phyloP scores from a whole-genome alignment of 345 rosid genomes.

The Eucalyptus sp. region DNA sequence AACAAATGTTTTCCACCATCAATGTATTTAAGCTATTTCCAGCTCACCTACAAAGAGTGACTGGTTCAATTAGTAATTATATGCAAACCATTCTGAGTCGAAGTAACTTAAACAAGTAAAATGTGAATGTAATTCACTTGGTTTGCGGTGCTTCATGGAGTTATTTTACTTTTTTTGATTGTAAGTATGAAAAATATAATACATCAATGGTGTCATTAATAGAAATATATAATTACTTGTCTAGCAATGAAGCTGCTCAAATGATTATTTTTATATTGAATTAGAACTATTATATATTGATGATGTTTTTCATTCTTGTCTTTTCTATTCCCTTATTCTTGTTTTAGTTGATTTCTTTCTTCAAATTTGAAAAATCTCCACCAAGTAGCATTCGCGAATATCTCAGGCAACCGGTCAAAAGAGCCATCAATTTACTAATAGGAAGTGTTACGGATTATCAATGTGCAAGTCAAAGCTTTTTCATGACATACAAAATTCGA shows the following conservation, averaged over 20 bases:
- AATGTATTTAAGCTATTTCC: not conserved
- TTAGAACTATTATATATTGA: not conserved
- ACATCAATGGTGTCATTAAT: no score
- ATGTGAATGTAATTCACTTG: not conserved
- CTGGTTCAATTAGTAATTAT: rapidly evolving
- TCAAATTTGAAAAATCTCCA: not conserved
- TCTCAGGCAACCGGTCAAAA: not conserved
- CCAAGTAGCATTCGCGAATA: not conserved
- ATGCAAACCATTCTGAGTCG: rapidly evolving
- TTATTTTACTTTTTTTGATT: not conserved
- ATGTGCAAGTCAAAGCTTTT: not conserved
- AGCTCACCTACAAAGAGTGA: not conserved
- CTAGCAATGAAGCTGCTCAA: not conserved
- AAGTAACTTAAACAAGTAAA: not conserved
- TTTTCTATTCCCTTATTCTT: not conserved
- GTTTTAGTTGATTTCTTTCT: not conserved
- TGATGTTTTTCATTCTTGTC: not conserved
- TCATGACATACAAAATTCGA: not conserved
- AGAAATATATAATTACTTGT: not conserved
- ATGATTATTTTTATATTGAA: no score
- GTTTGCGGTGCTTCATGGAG: not conserved
- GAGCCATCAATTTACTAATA: not conserved
- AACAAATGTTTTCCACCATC: no score
- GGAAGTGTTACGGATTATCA: not conserved
- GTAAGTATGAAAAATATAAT: not conserved